Percentiles rank a stretch among this genome's conserved stretches.
phyloP scores from a whole-genome alignment of 805 yeast species.

The Candida coleopterorum region DNA sequence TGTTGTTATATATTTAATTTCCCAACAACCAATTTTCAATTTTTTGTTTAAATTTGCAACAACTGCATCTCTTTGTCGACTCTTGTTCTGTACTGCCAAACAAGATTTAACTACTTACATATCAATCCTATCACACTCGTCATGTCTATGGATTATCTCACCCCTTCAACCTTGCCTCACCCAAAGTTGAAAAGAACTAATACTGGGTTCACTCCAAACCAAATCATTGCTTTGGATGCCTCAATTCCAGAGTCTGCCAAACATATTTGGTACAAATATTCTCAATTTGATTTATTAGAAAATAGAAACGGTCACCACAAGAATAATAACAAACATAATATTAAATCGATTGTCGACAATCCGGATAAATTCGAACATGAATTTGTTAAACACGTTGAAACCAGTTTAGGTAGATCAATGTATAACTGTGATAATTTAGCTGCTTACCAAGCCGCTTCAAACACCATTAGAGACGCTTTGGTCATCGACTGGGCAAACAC shows the following conservation, averaged over 20 bases:
- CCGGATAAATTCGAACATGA: constrained; percentile 58
- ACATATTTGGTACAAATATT: constrained; percentile 69
- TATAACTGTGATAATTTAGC: constrained; percentile 91
- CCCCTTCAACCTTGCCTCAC: constrained; percentile 34
- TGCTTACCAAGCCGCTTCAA: constrained; percentile 86
- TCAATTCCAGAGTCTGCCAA: constrained; percentile 76
- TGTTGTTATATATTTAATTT: no score
- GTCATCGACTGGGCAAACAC: constrained; percentile 89
- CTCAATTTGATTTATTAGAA: constrained; percentile 35
- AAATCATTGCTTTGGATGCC: constrained; percentile 77
- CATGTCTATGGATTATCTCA: constrained; percentile 27
- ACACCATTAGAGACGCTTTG: constrained; percentile 71
- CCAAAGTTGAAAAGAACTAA: constrained; percentile 64
- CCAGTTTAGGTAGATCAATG: constrained; percentile 84
- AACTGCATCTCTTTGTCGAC: no score
- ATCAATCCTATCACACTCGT: no score
- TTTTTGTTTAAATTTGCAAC: no score
- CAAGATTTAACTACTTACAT: no score
- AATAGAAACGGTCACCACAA: constrained; percentile 31
- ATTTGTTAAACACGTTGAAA: constrained; percentile 84
- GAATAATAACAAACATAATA: constrained; percentile 11
- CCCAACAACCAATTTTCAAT: no score
- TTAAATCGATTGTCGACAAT: constrained; percentile 13
- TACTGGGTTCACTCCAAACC: constrained; percentile 89
- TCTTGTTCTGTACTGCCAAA: no score